phyloP scores from a whole-genome alignment of 2,329 filamentous ascomycete species.

The Claviceps cyperi region DNA sequence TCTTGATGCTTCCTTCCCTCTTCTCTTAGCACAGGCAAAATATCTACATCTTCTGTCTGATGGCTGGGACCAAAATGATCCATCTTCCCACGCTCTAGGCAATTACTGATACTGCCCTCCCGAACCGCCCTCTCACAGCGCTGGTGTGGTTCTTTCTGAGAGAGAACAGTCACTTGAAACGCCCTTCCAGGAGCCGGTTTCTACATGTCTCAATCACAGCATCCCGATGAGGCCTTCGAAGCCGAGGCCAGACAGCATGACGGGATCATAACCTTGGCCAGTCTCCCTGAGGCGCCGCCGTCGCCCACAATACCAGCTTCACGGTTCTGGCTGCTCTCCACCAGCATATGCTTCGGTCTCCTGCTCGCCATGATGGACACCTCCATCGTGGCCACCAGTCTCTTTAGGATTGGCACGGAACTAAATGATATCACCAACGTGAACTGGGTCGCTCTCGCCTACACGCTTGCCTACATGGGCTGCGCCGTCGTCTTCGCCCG shows the following conservation, averaged over 20 bases:
- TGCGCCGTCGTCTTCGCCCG: slow-evolving; percentile 42
- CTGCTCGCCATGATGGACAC: slow-evolving; percentile 45
- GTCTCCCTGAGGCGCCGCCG: neutral
- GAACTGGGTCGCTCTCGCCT: slow-evolving; percentile 42
- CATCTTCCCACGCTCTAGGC: too few species aligned
- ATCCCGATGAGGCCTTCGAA: neutral
- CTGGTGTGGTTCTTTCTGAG: too few species aligned
- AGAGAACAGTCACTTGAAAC: too few species aligned
- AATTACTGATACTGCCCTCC: too few species aligned
- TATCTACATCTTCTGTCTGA: too few species aligned
- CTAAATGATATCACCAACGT: slow-evolving; percentile 29
- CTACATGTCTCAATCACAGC: neutral
- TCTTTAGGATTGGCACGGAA: slow-evolving; percentile 39
- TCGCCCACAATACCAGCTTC: neutral
- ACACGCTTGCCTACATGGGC: slow-evolving; percentile 41
- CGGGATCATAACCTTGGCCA: too few species aligned
- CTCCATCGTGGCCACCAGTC: slow-evolving; percentile 43
- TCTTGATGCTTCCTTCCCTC: too few species aligned
- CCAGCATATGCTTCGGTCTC: slow-evolving; percentile 32
- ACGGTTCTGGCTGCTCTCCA: neutral
- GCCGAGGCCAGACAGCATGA: too few species aligned
- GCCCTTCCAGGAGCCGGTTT: too few species aligned
- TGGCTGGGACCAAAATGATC: too few species aligned
- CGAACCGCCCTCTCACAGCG: too few species aligned
- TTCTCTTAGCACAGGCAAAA: too few species aligned